phyloP scores from a whole-genome alignment of 495 filamentous ascomycete species.

The Letharia lupina region DNA sequence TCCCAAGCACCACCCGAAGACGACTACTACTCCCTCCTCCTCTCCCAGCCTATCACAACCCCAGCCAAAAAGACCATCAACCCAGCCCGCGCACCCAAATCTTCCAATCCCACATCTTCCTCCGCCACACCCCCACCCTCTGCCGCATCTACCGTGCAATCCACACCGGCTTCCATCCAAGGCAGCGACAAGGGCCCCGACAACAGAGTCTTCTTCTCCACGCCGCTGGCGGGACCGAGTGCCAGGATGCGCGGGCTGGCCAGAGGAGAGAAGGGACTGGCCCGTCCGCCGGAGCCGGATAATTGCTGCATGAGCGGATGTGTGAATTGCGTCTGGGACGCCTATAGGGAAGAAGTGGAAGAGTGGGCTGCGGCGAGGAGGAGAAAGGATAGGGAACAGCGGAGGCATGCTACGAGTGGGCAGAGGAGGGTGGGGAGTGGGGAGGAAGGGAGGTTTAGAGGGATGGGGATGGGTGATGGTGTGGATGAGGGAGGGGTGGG shows the following conservation, averaged over 20 bases:
- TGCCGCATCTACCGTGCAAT: background rate
- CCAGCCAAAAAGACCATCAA: conserved; percentile 11
- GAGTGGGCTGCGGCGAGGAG: conserved; percentile 65
- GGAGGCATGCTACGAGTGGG: conserved; percentile 26
- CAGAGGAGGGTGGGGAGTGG: conserved; percentile 34
- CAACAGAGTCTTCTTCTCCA: conserved; percentile 67
- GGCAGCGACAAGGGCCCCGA: conserved; percentile 29
- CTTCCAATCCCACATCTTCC: conserved; percentile 16
- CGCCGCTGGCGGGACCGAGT: conserved; percentile 61
- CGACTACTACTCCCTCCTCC: conserved; percentile 27
- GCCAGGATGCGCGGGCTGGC: conserved; percentile 39
- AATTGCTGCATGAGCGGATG: conserved; percentile 99
- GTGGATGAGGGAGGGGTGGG: conserved; percentile 77
- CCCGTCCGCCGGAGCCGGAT: conserved; percentile 77
- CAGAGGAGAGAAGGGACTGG: conserved; percentile 45
- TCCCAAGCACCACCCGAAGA: conserved; percentile 19
- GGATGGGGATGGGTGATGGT: conserved; percentile 38
- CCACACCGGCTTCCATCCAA: background rate
- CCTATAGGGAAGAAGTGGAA: conserved; percentile 82
- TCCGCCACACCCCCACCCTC: conserved; percentile 8
- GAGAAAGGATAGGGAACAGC: conserved; percentile 32
- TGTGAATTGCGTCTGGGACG: conserved; percentile 95
- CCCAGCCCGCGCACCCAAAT: conserved; percentile 5
- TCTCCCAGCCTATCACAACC: conserved; percentile 13
- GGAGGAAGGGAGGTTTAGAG: conserved; percentile 31